A percentile compares a stretch with the other conserved stretches of the same genome.
phyloP scores from a whole-genome alignment of 78 protist species.

The Dictyostelium brefeldianum region DNA sequence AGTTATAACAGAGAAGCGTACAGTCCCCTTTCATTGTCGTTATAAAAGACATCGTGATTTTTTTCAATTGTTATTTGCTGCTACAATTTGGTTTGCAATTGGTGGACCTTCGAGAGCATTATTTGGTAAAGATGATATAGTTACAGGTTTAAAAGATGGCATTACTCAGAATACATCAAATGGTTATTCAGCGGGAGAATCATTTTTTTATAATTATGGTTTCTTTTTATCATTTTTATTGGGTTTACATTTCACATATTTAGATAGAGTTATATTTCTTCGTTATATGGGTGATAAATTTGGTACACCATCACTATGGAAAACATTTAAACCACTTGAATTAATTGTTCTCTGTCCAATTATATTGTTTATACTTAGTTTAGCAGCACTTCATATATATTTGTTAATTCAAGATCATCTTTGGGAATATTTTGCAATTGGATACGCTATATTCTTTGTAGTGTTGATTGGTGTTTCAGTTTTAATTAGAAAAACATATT shows the following conservation, averaged over 20 bases:
- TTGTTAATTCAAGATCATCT: slow-evolving; percentile 31
- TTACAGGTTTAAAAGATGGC: neutral
- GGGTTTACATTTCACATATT: slow-evolving; percentile 49
- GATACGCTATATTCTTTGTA: slow-evolving; percentile 34
- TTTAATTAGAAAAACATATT: slow-evolving; percentile 8
- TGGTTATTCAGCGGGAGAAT: neutral
- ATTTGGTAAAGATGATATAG: slow-evolving; percentile 40
- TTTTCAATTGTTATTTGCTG: slow-evolving; percentile 39
- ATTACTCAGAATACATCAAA: neutral
- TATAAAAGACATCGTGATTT: slow-evolving; percentile 65
- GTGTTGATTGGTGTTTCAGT: slow-evolving; percentile 13
- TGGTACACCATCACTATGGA: slow-evolving; percentile 77
- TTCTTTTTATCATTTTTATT: slow-evolving; percentile 30
- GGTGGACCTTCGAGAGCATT: slow-evolving; percentile 43
- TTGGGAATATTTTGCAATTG: slow-evolving; percentile 61
- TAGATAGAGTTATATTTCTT: slow-evolving; percentile 46
- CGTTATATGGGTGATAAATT: slow-evolving; percentile 64
- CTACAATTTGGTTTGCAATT: slow-evolving; percentile 10
- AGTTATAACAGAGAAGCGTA: slow-evolving; percentile 48
- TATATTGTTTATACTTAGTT: slow-evolving; percentile 24
- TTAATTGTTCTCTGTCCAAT: slow-evolving; percentile 23
- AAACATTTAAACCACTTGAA: slow-evolving; percentile 38
- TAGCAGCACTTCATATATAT: slow-evolving; percentile 44
- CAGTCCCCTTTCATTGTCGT: slow-evolving; percentile 68
- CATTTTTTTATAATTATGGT: slow-evolving; percentile 40